Base-by-base conservation (phyloP, 306 rosid genomes). In the Myrica gale region DNA sequence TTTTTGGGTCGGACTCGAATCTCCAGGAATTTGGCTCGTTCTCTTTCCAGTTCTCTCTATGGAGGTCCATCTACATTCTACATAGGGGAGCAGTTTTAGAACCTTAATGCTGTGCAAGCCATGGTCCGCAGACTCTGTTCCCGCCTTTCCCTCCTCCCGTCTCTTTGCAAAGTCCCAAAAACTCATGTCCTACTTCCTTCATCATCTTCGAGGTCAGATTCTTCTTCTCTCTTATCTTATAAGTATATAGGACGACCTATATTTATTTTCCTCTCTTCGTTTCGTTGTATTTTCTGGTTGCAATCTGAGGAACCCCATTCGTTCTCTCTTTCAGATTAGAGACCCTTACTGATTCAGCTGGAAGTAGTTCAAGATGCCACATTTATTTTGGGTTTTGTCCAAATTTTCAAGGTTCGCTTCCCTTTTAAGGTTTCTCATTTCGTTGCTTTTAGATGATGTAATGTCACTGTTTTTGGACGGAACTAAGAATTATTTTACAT, bases 401-500 rank as follows among this genome's bases (percentile, higher is more conserved):
- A 69, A 77, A 75, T 48, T 82, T 84, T 81, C 98, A 87, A 84
- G 97, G 96, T 89, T 68, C 69, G 81, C 58, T 67, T 79, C 47
- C 15, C 8, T 5, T 41, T 45, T 47, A 23, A 26, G 2, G 43
- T 72, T 81, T 23, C 57, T 4, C 1, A 52, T 46, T 43, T 7
- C 4, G 9, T 47, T 52, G 11, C 42, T 32, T 56, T 53, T 60
- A 9, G 42, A 42, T 23, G 11, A 4, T 26, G 7, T 9, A 5
- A 2, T 60, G 43, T 60, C 67, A 4, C 67, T 1, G 67, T 60
- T 20, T 57, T 57, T 20, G 37, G 37, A 32, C 37, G 37, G 37
- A 32, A 32, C 32, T 26, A 26, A 26, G 56, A 48, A 48, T 48
- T 2, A 7, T 48, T 48, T 48, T 0, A 32, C 3, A 17, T 55